Percentiles rank a stretch among this genome's conserved stretches.
Conservation (phyloP, 139 green algal genomes). For the Nannochloris sp. region DNA sequence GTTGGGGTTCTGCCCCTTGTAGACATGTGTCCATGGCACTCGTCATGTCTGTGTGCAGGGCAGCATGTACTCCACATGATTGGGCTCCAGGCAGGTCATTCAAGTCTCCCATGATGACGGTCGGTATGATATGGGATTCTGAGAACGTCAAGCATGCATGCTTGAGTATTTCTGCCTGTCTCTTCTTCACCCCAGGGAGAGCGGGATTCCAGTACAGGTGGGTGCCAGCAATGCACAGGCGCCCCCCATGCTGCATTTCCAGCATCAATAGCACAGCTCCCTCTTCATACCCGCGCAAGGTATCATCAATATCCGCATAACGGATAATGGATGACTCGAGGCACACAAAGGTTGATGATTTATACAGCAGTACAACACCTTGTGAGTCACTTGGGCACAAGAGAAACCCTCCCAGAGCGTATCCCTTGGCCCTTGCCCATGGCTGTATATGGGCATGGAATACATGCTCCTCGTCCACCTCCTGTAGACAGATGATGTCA, state of each 20-base stretch:
- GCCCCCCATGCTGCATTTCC: constrained; percentile 9
- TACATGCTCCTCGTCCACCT: constrained; percentile 25
- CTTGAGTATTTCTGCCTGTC: constrained; percentile 20
- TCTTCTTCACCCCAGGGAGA: constrained; percentile 39
- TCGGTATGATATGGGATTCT: not conserved
- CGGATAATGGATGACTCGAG: too few species aligned
- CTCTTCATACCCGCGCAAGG: constrained; percentile 6
- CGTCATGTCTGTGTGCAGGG: not conserved
- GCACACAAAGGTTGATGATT: too few species aligned
- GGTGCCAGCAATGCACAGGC: constrained; percentile 30
- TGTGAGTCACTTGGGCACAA: too few species aligned
- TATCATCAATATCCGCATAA: too few species aligned
- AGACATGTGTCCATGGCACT: constrained; percentile 6
- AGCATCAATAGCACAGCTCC: constrained; percentile 31
- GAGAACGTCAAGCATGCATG: constrained; percentile 9
- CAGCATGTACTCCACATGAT: not conserved
- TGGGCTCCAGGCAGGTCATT: constrained; percentile 16
- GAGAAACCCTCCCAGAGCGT: too few species aligned
- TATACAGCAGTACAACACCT: too few species aligned
- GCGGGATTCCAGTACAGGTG: constrained; percentile 50
- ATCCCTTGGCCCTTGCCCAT: too few species aligned
- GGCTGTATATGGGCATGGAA: too few species aligned
- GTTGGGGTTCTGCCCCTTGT: constrained; percentile 27
- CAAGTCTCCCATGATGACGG: constrained; percentile 19
- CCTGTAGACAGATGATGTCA: constrained; percentile 43